Conservation (phyloP, 768 basidiomycete genomes). For the Leccinellum albellum region DNA sequence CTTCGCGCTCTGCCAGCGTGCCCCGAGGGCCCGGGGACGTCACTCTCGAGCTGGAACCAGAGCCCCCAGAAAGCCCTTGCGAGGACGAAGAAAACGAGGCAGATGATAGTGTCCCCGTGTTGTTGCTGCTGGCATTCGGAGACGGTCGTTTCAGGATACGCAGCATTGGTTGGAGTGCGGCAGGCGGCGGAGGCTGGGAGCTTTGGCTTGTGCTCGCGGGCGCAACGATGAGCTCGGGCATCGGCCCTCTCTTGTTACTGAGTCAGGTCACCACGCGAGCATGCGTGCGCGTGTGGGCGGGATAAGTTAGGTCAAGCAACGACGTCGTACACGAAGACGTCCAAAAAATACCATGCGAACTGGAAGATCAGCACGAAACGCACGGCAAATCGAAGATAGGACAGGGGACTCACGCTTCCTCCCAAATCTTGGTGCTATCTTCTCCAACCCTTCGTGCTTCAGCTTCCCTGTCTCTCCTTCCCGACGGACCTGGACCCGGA, state of each 20-base stretch:
- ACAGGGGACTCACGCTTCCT: slow-evolving; percentile 55
- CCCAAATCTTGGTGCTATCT: slow-evolving; percentile 57
- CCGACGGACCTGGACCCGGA: neutral
- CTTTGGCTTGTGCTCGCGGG: slow-evolving; percentile 36
- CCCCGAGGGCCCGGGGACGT: slow-evolving; percentile 23
- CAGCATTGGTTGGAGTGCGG: slow-evolving; percentile 60
- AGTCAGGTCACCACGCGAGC: neutral
- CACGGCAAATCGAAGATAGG: neutral
- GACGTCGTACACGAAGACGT: neutral
- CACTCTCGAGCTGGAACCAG: neutral
- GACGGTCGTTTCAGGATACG: slow-evolving; percentile 73
- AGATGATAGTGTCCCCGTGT: neutral
- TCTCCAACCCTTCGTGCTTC: neutral
- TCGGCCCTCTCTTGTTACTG: slow-evolving; percentile 61
- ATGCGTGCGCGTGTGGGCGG: too few species aligned
- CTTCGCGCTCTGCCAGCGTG: slow-evolving; percentile 61
- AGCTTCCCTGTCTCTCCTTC: too few species aligned
- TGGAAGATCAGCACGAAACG: slow-evolving; percentile 10
- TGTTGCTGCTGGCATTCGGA: neutral
- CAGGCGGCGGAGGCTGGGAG: slow-evolving; percentile 47
- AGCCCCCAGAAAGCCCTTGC: slow-evolving; percentile 7
- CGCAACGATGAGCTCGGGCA: too few species aligned
- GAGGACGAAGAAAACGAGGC: slow-evolving; percentile 15
- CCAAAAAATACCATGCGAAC: too few species aligned
- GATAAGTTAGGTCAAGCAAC: too few species aligned